Evolutionary conservation across 2,329 filamentous ascomycete species (phyloP), one percentile per base, ranked within the genome.

Genomic region (Aspergillus proliferans): DNA sequence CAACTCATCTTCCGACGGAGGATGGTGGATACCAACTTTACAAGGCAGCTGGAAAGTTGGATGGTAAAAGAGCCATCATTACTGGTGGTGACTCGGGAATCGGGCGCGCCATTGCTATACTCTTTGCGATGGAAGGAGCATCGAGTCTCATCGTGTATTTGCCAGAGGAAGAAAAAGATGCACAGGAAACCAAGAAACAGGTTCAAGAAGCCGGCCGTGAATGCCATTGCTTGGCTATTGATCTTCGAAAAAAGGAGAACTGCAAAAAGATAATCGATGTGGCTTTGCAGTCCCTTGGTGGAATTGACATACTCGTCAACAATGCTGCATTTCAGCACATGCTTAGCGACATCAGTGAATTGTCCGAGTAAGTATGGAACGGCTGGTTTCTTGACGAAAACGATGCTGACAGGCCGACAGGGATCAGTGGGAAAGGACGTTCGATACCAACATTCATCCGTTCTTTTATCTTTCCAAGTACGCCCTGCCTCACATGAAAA

Each of bases 401-500:
- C 15, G 18, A 22, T 8, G 18, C 38, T 18, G n/a, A 38, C 15
- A 18, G 18, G 38, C 19, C 4, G 12, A 46, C 10, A 84, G 81
- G 61, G 85, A 88, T 4, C 87, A 93, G 71, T 93, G 87, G 87
- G 60, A 84, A 46, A 76, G 83, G 51, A 92, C 87, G 0, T 92
- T 94, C 71, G 77, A 88, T 68, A 87, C 83, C 43, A 94, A 93
- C 71, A 90, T 93, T 61, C 85, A 92, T 68, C 80, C 86, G 3
- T 85, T 83, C 73, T 93, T 90, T 76, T 92, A 84, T 72, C 75
- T 92, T 33, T 79, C 87, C 52, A 93, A 93, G 67, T 88, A 91
- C 62, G 71, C 78, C 10, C 75, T 93, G 9, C 83, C 82, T 0
- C 85, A 91, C 68, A 86, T 93, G 82, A 80, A 81, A 62, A 67